Base-by-base conservation (phyloP, 2,329 filamentous ascomycete genomes). In the Beauveria sp. region DNA sequence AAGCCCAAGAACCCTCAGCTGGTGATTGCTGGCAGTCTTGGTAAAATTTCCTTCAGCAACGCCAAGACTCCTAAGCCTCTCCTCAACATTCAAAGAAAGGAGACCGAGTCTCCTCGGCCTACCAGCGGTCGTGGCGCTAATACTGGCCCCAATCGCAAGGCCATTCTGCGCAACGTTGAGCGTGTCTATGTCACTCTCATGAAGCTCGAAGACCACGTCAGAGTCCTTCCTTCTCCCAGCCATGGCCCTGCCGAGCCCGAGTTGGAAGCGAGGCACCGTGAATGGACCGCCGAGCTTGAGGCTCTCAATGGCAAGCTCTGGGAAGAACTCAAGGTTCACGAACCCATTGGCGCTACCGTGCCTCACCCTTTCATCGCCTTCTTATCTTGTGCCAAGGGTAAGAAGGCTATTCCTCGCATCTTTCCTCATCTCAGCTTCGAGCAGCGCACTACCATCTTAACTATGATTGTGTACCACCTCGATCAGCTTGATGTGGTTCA, bases 31-130 rank as follows among this genome's bases (percentile, higher is more conserved):
- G 95, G 95, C 28, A 97, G 92, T 70, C 78, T 99, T 55, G 95
- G 95, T 66, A 99, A 98, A 79, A 99, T 99, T 62, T 96, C 93
- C 0, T 99, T 98, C 78, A 97, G 93, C 80, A 99, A 99, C 70
- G 91, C 95, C 53, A 99, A 98, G 79, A 96, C 95, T 0, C 95
- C 95, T 0, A 95, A 96, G 74, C 92, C 93, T 18, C 80, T 98
- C 62, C 86, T 99, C 55, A 99, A 96, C 73, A 93, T 99, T 78
- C 98, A 96, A 80, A 89, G 93, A 38, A 81, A 85, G 22, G 93
- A 97, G 56, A 84, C 86, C 50, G 84, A 87, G 61, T 71, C 76
- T 30, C 79, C 83, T 58, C n/a, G 82, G 24, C 73, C 74, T 54
- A 81, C 77, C 63, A 76, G 78, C 47, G 81, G 80, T 66, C 78